phyloP scores from a whole-genome alignment of 768 basidiomycete species.

The Naganishia friedmannii region DNA sequence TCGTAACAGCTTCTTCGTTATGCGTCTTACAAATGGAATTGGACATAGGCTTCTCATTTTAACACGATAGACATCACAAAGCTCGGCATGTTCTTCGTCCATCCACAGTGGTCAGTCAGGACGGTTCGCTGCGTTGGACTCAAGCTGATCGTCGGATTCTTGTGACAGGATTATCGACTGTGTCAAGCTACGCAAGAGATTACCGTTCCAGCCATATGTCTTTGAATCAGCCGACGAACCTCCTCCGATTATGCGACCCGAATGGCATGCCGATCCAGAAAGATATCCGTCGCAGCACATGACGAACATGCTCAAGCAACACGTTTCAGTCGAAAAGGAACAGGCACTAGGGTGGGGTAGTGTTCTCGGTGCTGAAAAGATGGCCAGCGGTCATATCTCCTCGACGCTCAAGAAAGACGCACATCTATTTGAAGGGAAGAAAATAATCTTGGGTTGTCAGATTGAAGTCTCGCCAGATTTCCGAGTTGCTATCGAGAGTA shows the following conservation, averaged over 20 bases:
- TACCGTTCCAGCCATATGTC: conserved; percentile 26
- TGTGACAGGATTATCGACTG: conserved; percentile 25
- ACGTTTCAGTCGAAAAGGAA: not conserved
- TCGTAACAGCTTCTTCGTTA: conserved; percentile 34
- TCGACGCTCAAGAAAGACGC: conserved; percentile 20
- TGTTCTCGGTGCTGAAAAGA: not conserved
- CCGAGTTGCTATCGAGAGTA: conserved; percentile 60
- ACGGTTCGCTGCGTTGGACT: not conserved
- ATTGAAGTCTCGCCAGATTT: conserved; percentile 60
- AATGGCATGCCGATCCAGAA: conserved; percentile 13
- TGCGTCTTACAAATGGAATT: not conserved
- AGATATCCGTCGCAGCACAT: conserved; percentile 3
- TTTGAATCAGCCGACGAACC: conserved; percentile 22
- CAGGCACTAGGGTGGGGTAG: conserved; percentile 6
- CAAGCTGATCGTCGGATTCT: not conserved
- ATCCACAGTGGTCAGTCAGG: conserved; percentile 73
- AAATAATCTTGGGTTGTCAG: conserved; percentile 63
- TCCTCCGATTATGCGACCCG: conserved; percentile 19
- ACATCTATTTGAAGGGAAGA: conserved; percentile 62
- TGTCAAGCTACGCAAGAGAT: conserved; percentile 20
- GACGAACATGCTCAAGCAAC: conserved; percentile 16
- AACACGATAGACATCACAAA: conserved; percentile 20
- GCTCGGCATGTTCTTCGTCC: conserved; percentile 63
- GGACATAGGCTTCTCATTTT: conserved; percentile 16
- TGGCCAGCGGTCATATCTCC: not conserved